Conservation (phyloP, 2,329 filamentous ascomycete species). For the Aspergillus spinulosporus region DNA sequence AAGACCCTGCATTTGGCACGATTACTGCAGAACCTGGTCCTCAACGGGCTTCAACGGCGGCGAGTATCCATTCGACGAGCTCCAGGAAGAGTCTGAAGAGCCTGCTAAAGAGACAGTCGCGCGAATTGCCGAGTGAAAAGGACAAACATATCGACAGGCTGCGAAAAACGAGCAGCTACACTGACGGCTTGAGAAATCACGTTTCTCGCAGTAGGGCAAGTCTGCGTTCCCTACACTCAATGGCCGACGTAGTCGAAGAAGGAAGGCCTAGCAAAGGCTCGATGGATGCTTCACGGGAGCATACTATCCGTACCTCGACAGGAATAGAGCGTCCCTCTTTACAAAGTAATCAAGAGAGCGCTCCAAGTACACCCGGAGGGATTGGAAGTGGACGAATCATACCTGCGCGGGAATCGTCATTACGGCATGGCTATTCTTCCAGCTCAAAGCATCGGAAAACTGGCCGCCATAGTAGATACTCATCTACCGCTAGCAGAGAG, state of each 20-base stretch:
- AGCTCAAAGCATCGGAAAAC: slow-evolving; percentile 56
- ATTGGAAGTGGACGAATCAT: slow-evolving; percentile 57
- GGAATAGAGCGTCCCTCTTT: slow-evolving; percentile 40
- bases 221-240: slow-evolving; percentile 43
- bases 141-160: slow-evolving; percentile 36
- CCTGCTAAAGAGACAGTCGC: slow-evolving; percentile 38
- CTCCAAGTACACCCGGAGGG: slow-evolving; percentile 34
- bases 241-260: slow-evolving; percentile 46
- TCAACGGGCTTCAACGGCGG: slow-evolving; percentile 35
- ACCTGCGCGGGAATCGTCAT: slow-evolving; percentile 67
- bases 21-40: slow-evolving; percentile 44
- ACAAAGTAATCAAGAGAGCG: slow-evolving; percentile 29
- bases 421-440: slow-evolving; percentile 57
- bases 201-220: slow-evolving; percentile 40
- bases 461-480: slow-evolving; percentile 46
- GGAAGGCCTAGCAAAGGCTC: slow-evolving; percentile 23
- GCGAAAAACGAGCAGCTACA: slow-evolving; percentile 36
- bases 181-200: slow-evolving; percentile 36
- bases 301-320: slow-evolving; percentile 25
- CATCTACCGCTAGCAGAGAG: slow-evolving; percentile 41
- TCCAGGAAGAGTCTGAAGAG: slow-evolving; percentile 43
- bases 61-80: slow-evolving; percentile 43
- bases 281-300: slow-evolving; percentile 23
- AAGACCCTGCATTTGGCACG: slow-evolving; percentile 41
- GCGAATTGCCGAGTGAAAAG: slow-evolving; percentile 40